Evolutionary conservation across 768 basidiomycete species (phyloP).

Genomic region (Leccinum variicolor): DNA sequence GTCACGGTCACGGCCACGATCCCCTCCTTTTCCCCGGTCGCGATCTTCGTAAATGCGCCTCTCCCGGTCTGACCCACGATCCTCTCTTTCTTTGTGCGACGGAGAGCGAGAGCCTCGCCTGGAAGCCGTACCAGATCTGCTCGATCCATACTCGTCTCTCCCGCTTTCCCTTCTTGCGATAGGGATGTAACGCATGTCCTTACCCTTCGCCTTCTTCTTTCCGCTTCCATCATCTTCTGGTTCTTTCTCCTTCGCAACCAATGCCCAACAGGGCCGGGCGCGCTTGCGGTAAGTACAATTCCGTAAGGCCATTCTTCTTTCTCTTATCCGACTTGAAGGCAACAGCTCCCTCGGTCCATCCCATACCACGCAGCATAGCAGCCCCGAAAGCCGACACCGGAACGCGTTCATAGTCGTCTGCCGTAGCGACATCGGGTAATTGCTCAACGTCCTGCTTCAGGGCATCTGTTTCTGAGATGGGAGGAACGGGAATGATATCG

Average conservation of each 20-base stretch:
- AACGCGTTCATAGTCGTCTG: slow-evolving; percentile 88
- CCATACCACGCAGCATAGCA: slow-evolving; percentile 94
- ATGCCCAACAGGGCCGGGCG: slow-evolving; percentile 89
- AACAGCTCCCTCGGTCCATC: slow-evolving; percentile 83
- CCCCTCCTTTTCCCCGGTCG: slow-evolving; percentile 13
- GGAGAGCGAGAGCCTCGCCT: slow-evolving; percentile 53
- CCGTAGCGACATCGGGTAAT: slow-evolving; percentile 70
- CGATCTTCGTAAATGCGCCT: slow-evolving; percentile 11
- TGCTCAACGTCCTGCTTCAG: slow-evolving; percentile 79
- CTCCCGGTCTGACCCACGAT: slow-evolving; percentile 6
- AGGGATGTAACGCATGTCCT: slow-evolving; percentile 81
- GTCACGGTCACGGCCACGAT: slow-evolving; percentile 5
- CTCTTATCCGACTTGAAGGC: slow-evolving; percentile 57
- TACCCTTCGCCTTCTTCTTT: slow-evolving; percentile 44
- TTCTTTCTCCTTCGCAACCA: slow-evolving; percentile 87
- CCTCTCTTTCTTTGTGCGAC: slow-evolving; percentile 18
- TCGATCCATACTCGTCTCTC: slow-evolving; percentile 26
- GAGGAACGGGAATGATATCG: slow-evolving; percentile 58
- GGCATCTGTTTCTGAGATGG: slow-evolving; percentile 80
- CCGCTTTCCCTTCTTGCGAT: slow-evolving; percentile 67
- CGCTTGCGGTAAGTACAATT: slow-evolving; percentile 79
- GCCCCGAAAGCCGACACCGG: slow-evolving; percentile 93
- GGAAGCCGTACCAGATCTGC: slow-evolving; percentile 41
- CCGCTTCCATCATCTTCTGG: slow-evolving; percentile 65
- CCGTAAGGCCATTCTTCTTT: slow-evolving; percentile 51